phyloP scores from a whole-genome alignment of 805 yeast species.

The Yamadazyma akitaensis region DNA sequence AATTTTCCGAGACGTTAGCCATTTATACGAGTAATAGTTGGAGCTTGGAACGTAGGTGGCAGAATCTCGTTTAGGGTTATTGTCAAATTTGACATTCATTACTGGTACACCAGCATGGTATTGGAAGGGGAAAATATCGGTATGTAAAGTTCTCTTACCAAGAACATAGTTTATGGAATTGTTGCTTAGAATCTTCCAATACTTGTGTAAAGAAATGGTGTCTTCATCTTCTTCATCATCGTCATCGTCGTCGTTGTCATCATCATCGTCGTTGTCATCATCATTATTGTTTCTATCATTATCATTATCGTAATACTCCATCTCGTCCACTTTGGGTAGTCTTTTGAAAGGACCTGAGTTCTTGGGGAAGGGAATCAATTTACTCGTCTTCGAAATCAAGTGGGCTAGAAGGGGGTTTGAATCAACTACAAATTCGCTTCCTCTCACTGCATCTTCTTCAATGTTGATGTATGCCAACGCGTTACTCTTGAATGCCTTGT shows the following conservation, averaged over 20 bases:
- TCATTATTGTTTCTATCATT: constrained; percentile 5
- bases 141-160: constrained; percentile 20
- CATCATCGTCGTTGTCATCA: not conserved
- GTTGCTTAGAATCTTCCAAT: constrained; percentile 35
- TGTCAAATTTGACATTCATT: constrained; percentile 31
- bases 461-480: constrained; percentile 36
- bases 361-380: constrained; percentile 31
- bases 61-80: constrained; percentile 26
- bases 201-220: constrained; percentile 29
- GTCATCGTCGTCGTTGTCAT: constrained; percentile 9
- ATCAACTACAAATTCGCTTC: constrained; percentile 33
- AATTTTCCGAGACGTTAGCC: constrained; percentile 26
- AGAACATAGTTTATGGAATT: constrained; percentile 28
- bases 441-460: constrained; percentile 38
- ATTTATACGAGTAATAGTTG: constrained; percentile 29
- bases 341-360: constrained; percentile 18
- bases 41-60: constrained; percentile 33
- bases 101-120: constrained; percentile 28
- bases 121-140: constrained; percentile 32
- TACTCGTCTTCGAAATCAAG: constrained; percentile 25
- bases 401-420: constrained; percentile 36
- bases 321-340: constrained; percentile 12
- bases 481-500: constrained; percentile 8
- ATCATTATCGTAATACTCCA: not conserved
- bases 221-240: constrained; percentile 16